phyloP scores from a whole-genome alignment of 768 basidiomycete genomes.

The Tulasnella sp. region DNA sequence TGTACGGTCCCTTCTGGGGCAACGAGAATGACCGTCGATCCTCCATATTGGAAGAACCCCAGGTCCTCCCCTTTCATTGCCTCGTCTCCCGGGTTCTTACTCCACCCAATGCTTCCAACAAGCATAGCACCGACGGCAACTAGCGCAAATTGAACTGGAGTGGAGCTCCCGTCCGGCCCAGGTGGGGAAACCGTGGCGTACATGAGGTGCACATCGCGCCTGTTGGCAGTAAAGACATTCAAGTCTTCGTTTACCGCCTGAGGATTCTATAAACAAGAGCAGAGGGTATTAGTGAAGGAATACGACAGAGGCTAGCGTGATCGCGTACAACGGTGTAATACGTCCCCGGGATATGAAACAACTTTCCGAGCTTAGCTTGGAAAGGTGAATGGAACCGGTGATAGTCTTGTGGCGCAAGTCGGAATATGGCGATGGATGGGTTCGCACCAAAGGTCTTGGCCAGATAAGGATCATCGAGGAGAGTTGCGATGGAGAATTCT shows the following conservation, averaged over 20 bases:
- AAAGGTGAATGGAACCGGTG: constrained; percentile 69
- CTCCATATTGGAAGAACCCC: constrained; percentile 57
- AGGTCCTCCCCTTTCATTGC: constrained; percentile 38
- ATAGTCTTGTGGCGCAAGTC: constrained; percentile 70
- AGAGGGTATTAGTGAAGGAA: background rate
- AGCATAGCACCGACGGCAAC: constrained; percentile 73
- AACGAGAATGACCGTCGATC: constrained; percentile 46
- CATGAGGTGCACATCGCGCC: constrained; percentile 43
- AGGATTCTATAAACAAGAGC: constrained; percentile 40
- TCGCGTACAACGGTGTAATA: constrained; percentile 43
- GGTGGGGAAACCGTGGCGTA: constrained; percentile 28
- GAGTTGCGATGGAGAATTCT: constrained; percentile 49
- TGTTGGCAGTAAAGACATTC: constrained; percentile 54
- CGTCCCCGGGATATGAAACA: constrained; percentile 39
- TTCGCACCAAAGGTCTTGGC: constrained; percentile 27
- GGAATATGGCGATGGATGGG: constrained; percentile 46
- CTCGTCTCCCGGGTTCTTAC: constrained; percentile 27
- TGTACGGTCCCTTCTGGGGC: constrained; percentile 15
- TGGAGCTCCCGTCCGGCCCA: constrained; percentile 17
- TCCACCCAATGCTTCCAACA: constrained; percentile 64
- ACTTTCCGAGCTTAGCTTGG: constrained; percentile 39
- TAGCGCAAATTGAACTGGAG: constrained; percentile 40
- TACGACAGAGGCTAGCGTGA: background rate
- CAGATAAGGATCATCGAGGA: constrained; percentile 39
- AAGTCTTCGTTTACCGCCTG: constrained; percentile 62